phyloP scores from a whole-genome alignment of 163 green algal genomes.

The Scenedesmus sp. region DNA sequence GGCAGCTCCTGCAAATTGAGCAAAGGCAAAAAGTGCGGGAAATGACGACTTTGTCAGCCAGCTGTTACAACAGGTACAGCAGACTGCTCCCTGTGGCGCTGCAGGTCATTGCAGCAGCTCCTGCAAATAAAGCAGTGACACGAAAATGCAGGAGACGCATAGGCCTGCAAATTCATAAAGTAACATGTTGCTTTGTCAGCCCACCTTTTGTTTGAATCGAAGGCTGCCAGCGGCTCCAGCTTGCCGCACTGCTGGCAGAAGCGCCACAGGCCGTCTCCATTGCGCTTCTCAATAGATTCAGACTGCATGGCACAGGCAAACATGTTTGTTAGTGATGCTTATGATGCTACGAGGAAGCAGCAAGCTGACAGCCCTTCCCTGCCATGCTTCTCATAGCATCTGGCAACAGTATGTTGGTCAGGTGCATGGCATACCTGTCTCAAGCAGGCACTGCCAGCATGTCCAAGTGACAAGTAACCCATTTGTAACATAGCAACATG shows the following conservation, averaged over 20 bases:
- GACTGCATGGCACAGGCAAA: neutral
- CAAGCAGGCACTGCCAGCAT: too few relatives aligned
- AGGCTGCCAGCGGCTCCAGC: neutral
- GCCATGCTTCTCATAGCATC: too few relatives aligned
- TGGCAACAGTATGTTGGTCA: too few relatives aligned
- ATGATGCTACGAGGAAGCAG: too few relatives aligned
- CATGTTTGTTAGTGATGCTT: neutral
- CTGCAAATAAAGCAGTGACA: too few relatives aligned
- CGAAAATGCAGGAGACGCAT: neutral
- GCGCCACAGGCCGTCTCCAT: neutral
- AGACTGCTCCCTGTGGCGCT: neutral
- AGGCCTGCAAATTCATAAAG: neutral
- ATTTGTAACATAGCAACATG: too few relatives aligned
- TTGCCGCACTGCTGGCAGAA: slow-evolving; percentile 2
- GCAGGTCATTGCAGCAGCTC: neutral
- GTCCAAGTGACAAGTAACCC: too few relatives aligned
- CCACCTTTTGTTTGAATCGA: neutral
- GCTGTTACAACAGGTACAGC: neutral
- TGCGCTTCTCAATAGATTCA: neutral
- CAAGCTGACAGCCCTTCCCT: too few relatives aligned
- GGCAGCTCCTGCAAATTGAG: neutral
- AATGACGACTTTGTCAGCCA: too few relatives aligned
- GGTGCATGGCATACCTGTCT: too few relatives aligned
- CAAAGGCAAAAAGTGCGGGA: neutral
- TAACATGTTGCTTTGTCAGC: neutral